Percentiles rank a stretch among this genome's conserved stretches.
Evolutionary conservation across 2,329 filamentous ascomycete genomes (phyloP).

Genomic region (Fusarium sp.): DNA sequence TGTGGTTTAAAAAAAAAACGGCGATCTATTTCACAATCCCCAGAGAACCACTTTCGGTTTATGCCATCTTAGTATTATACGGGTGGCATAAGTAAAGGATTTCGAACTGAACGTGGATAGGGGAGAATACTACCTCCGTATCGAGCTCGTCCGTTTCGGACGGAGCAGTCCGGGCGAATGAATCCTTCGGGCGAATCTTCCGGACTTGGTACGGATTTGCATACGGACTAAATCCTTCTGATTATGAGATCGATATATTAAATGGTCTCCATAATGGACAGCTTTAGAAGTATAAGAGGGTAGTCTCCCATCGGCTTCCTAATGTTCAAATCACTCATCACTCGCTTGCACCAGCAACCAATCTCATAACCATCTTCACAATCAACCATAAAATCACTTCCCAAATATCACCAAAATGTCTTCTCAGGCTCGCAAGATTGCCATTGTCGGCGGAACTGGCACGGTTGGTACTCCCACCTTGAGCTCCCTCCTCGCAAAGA

Average conservation of each 20-base stretch:
- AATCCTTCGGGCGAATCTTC: not conserved
- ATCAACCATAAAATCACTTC: constrained; percentile 1
- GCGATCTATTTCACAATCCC: not conserved
- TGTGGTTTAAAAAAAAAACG: not conserved
- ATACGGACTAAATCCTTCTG: not conserved
- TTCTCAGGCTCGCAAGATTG: constrained; percentile 39
- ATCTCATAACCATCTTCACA: not conserved
- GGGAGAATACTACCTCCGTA: not conserved
- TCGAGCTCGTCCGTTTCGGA: not conserved
- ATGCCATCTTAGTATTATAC: not conserved
- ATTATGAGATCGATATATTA: not conserved
- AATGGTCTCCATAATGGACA: not conserved
- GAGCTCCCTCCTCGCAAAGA: constrained; percentile 52
- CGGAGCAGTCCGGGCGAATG: not conserved
- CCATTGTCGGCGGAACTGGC: constrained; percentile 48
- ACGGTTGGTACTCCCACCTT: constrained; percentile 50
- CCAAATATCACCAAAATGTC: constrained; percentile 8
- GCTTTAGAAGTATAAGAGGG: not conserved
- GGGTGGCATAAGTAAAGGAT: not conserved
- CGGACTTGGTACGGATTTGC: not conserved
- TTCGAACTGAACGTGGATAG: not conserved
- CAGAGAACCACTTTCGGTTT: not conserved
- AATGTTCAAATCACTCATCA: not conserved
- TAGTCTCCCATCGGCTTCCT: not conserved
- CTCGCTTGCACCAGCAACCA: not conserved